These are phyloP conservation scores for Cicer pinnatifidum DNA, from an alignment of 306 rosid species.

Conservation along the genomic window DNA sequence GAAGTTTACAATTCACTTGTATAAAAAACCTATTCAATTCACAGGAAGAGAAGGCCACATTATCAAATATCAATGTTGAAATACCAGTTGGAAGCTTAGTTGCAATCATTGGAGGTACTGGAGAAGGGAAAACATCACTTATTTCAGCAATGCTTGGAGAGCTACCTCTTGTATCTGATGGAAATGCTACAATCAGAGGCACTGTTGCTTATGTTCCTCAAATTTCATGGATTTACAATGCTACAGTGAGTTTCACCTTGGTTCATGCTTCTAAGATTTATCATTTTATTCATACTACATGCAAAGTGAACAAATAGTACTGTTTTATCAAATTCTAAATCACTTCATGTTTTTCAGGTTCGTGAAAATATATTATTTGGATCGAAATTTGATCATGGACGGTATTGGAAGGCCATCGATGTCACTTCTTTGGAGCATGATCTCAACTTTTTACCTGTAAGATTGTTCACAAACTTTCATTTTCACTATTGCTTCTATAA, in stretches of 20 bases:
- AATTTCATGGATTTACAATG: constrained; percentile 96
- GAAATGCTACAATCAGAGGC: constrained; percentile 69
- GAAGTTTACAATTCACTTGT: constrained; percentile 7
- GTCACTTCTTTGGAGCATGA: constrained; percentile 75
- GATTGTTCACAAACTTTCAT: constrained; percentile 13
- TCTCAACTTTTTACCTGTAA: constrained; percentile 77
- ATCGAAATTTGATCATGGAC: constrained; percentile 64
- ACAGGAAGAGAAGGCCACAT: constrained; percentile 69
- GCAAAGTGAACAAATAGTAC: constrained; percentile 3
- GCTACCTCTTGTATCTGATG: constrained; percentile 58
- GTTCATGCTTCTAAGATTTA: constrained; percentile 3
- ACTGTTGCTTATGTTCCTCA: constrained; percentile 94
- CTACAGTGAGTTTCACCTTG: constrained; percentile 71
- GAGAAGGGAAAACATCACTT: constrained; percentile 93
- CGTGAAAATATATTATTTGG: constrained; percentile 88
- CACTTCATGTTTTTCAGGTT: constrained; percentile 57
- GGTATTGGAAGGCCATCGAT: constrained; percentile 72
- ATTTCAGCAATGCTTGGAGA: constrained; percentile 88
- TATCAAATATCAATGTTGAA: constrained; percentile 75
- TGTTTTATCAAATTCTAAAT: constrained; percentile 32
- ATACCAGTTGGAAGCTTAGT: constrained; percentile 80
- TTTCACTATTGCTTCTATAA: constrained; percentile 30
- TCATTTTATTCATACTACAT: not conserved
- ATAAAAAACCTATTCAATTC: constrained; percentile 15
- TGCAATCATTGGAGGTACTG: constrained; percentile 90